Evolutionary conservation across 1,139 yeast species (phyloP).

Genomic region (Lodderomyces theae): DNA sequence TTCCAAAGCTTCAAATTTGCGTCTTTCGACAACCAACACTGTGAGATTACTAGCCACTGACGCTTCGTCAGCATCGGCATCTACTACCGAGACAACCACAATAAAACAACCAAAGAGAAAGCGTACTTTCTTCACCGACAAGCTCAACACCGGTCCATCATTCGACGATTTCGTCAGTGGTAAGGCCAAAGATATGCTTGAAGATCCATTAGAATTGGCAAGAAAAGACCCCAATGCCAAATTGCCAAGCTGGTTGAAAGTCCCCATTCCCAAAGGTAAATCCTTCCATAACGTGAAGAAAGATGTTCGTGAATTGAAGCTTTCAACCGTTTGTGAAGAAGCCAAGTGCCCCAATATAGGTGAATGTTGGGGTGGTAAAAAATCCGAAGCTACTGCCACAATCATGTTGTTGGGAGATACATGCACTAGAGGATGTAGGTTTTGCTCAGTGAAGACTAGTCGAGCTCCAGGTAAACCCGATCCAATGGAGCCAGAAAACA

Average conservation of each 20-base stretch:
- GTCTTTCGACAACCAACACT: neutral
- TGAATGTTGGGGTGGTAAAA: constrained; percentile 99
- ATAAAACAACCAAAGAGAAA: constrained; percentile 32
- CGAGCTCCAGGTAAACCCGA: constrained; percentile 86
- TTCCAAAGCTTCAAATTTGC: neutral
- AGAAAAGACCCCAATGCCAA: constrained; percentile 60
- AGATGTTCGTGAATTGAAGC: constrained; percentile 82
- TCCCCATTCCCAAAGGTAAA: constrained; percentile 91
- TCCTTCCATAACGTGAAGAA: constrained; percentile 76
- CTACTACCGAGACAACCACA: constrained; percentile 6
- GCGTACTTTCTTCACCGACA: constrained; percentile 65
- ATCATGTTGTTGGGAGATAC: constrained; percentile 98
- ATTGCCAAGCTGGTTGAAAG: constrained; percentile 91
- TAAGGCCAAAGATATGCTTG: constrained; percentile 60
- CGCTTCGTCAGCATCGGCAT: constrained; percentile 1
- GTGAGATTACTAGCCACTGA: constrained; percentile 4
- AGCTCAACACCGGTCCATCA: constrained; percentile 81
- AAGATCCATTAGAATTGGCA: constrained; percentile 70
- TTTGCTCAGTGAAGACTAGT: constrained; percentile 94
- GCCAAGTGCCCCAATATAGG: constrained; percentile 99
- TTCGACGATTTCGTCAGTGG: constrained; percentile 89
- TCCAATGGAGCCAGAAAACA: constrained; percentile 95
- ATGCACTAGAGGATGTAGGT: constrained; percentile 97
- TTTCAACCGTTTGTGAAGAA: constrained; percentile 96
- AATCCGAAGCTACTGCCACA: constrained; percentile 97